Conservation (phyloP, 805 yeast genomes). For the Hanseniaspora mollemarum region DNA sequence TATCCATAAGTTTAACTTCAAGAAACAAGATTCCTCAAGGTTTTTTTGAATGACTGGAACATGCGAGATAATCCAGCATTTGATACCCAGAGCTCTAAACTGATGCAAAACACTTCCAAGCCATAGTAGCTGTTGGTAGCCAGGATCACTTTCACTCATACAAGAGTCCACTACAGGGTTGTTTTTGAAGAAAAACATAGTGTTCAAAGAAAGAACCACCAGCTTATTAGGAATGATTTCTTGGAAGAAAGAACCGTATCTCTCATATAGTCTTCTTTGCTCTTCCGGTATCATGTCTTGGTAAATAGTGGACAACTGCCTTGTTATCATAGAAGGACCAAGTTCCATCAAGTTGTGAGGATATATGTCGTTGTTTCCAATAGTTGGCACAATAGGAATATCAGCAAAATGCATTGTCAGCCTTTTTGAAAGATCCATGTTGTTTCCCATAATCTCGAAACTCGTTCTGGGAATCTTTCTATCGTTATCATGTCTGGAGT, state of each 20-base stretch:
- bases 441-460: slow-evolving; percentile 55
- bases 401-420: slow-evolving; percentile 20
- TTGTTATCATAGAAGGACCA: slow-evolving; percentile 80
- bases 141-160: slow-evolving; percentile 62
- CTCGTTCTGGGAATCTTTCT: slow-evolving; percentile 65
- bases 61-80: slow-evolving; percentile 81
- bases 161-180: slow-evolving; percentile 80
- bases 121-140: slow-evolving; percentile 68
- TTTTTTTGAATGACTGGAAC: slow-evolving; percentile 80
- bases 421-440: slow-evolving; percentile 35
- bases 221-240: slow-evolving; percentile 72
- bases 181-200: slow-evolving; percentile 59
- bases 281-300: slow-evolving; percentile 59
- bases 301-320: slow-evolving; percentile 70
- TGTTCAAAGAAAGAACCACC: slow-evolving; percentile 69
- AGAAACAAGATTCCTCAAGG: slow-evolving; percentile 57
- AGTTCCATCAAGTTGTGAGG: slow-evolving; percentile 79
- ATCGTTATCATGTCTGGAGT: slow-evolving; percentile 75
- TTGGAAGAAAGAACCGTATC: slow-evolving; percentile 61
- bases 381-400: slow-evolving; percentile 48
- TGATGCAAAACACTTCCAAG: slow-evolving; percentile 63
- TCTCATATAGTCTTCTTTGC: slow-evolving; percentile 61
- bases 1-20: slow-evolving; percentile 69
- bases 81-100: slow-evolving; percentile 59
- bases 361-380: slow-evolving; percentile 81